Base-by-base conservation (phyloP, 805 yeast genomes). In the Wickerhamiella australiensis region DNA sequence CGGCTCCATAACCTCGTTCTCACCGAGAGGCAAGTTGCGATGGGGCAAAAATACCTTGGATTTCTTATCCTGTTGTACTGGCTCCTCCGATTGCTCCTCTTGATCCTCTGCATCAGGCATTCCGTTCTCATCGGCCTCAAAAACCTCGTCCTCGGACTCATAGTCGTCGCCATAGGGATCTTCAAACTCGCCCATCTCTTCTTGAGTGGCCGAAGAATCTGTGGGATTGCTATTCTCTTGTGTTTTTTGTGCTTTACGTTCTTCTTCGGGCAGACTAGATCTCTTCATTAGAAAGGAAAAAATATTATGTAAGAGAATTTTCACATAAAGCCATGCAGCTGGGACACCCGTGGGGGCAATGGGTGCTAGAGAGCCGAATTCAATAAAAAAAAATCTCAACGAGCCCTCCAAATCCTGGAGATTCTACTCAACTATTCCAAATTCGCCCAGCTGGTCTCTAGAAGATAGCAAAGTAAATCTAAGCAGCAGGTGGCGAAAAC, bases 1-100 rank as follows among this genome's bases (percentile, higher is more conserved):
- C 1, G 97, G 95, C 68, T 90, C 96, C 62, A 92, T 73, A 11
- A 83, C 94, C 69, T 92, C 97, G 68, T 86, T 95, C 1, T 95
- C 94, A 1, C 96, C 96, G 57, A 92, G 73, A 5, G 96, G 96
- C 59, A 77, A 79, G 23, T 92, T 81, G 67, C 79, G 75, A 63
- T 87, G 94, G 18, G 98, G 97, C 56, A 92, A 71, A 67, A 85
- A 92, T 41, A 90, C 68, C 20, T 61, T 56, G 9, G 56, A 58
- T 29, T 29, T 29, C 13, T 29, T 29, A n/a, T 29, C 33, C 44
- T 78, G 68, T 17, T 71, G 68, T 50, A 67, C 68, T 12, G 64
- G 59, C 23, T 61, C 61, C 27, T 61, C 63, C 33, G 65, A 69
- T 46, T 67, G 68, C 22, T 68, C 79, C 26, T 72, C 78, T 23